Conservation (phyloP, 2,329 filamentous ascomycete species). For the Rachicladosporium sp. region DNA sequence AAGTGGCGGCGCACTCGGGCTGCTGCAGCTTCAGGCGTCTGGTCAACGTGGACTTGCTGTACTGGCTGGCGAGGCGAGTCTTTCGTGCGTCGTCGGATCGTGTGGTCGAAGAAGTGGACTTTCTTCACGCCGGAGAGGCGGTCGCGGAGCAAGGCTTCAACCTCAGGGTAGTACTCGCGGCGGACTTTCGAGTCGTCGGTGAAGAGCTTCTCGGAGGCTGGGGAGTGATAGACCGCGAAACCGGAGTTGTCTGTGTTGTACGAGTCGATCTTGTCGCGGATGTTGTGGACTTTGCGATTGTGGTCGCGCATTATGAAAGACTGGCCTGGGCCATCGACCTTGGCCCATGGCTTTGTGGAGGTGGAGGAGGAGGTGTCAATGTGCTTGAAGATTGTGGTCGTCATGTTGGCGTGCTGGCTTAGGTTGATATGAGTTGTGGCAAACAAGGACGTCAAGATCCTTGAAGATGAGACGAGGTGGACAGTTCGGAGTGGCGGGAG, state of each 20-base stretch:
- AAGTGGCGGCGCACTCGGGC: constrained; percentile 51
- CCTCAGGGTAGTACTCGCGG: constrained; percentile 47
- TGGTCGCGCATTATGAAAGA: constrained; percentile 40
- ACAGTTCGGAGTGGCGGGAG: no score
- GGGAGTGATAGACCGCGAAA: constrained; percentile 43
- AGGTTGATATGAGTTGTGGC: no score
- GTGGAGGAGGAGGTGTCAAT: constrained; percentile 42
- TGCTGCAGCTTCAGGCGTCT: constrained; percentile 51
- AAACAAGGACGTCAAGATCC: no score
- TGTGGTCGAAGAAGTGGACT: constrained; percentile 61
- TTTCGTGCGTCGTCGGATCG: constrained; percentile 47
- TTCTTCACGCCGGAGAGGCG: constrained; percentile 46
- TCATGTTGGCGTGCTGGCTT: constrained; percentile 34
- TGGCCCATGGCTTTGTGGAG: constrained; percentile 46
- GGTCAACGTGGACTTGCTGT: constrained; percentile 59
- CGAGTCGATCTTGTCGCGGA: constrained; percentile 38
- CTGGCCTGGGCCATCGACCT: constrained; percentile 49
- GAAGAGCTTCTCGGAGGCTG: constrained; percentile 44
- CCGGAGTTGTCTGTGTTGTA: constrained; percentile 48
- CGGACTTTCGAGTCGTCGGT: constrained; percentile 44
- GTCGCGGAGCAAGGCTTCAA: constrained; percentile 44
- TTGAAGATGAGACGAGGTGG: no score
- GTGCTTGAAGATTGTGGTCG: constrained; percentile 47
- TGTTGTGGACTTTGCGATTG: constrained; percentile 39
- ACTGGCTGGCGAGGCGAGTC: constrained; percentile 50